Evolutionary conservation across 2,329 filamentous ascomycete genomes (phyloP), one percentile per base, ranked within the genome.

Genomic region (Corinectria fuckeliana): DNA sequence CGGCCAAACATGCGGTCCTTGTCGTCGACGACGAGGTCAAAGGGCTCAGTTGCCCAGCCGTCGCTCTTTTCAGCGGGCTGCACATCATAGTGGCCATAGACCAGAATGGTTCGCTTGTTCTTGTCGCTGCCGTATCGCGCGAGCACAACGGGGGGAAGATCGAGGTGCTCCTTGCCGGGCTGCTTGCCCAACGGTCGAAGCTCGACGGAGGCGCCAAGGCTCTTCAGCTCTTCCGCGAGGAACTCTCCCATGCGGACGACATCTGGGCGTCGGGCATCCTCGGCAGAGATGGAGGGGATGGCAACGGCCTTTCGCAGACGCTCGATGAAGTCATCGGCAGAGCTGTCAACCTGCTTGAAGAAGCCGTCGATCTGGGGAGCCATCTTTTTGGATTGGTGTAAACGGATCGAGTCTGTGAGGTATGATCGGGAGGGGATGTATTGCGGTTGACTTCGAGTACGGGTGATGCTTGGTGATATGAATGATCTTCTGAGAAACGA

Each of bases 71-170:
- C 86, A 30, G 95, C 95, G 23, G 95, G 95, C 80, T 99, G 95
- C 32, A 99, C 95, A 76, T 99, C 95, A 81, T 99, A 99, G 82
- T 99, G 95, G 47, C 95, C 95, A 74, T 99, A 99, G 45, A 99
- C 92, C 62, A 99, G 85, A 68, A 99, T 95, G 32, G 93, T 98
- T 61, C 91, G 88, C 87, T 98, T 99, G 77, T 86, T 92, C 78
- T 91, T 89, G 77, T 98, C 93, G 77, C 87, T 91, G 68, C 95
- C 93, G 77, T 98, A 98, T 68, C 95, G 90, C 49, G 90, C 94
- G 64, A 99, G 86, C 56, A 99, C 88, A 50, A 97, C 93, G 1
- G 95, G 95, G 3, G 95, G 95, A 14, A 99, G 89, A 56, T 97
- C 89, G 69, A 99, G 88, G 70, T 93, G 84, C 74, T 96, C 92